A percentile compares a stretch with the other conserved stretches of the same genome.
These are phyloP conservation scores for Aspergillus tamarii DNA, from an alignment of 2,329 filamentous ascomycete genomes.

Conservation along the genomic window DNA sequence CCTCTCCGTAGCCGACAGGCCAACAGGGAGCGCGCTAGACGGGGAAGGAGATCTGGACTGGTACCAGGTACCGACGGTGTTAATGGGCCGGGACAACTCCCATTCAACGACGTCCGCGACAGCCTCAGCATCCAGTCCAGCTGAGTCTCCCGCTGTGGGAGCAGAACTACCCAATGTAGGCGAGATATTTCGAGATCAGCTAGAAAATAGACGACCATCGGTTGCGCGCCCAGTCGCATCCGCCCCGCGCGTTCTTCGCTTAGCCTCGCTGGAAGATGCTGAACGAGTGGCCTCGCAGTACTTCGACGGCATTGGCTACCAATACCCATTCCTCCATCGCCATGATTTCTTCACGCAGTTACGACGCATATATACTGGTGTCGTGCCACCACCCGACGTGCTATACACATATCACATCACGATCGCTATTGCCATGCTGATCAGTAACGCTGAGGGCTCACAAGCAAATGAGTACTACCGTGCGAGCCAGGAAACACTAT, in stretches of 20 bases:
- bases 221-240: conserved; percentile 35
- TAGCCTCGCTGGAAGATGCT: conserved; percentile 41
- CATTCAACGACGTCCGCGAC: conserved; percentile 24
- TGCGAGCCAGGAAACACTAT: conserved; percentile 38
- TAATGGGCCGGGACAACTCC: conserved; percentile 35
- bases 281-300: conserved; percentile 37
- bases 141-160: conserved; percentile 27
- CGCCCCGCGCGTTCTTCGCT: conserved; percentile 36
- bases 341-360: conserved; percentile 37
- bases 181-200: conserved; percentile 44
- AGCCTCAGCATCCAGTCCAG: conserved; percentile 12
- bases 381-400: conserved; percentile 35
- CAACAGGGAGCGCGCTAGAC: conserved; percentile 38
- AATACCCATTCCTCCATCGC: conserved; percentile 43
- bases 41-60: conserved; percentile 39
- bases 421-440: conserved; percentile 40
- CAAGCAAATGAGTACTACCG: conserved; percentile 40
- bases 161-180: conserved; percentile 42
- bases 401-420: conserved; percentile 43
- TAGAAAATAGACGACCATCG: conserved; percentile 41
- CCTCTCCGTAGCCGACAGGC: conserved; percentile 35
- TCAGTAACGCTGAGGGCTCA: conserved; percentile 34
- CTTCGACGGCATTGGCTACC: conserved; percentile 44
- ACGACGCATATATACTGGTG: conserved; percentile 40
- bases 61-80: conserved; percentile 43